Base-by-base conservation (phyloP, 2,329 filamentous ascomycete genomes). In the Penicillium sp. region DNA sequence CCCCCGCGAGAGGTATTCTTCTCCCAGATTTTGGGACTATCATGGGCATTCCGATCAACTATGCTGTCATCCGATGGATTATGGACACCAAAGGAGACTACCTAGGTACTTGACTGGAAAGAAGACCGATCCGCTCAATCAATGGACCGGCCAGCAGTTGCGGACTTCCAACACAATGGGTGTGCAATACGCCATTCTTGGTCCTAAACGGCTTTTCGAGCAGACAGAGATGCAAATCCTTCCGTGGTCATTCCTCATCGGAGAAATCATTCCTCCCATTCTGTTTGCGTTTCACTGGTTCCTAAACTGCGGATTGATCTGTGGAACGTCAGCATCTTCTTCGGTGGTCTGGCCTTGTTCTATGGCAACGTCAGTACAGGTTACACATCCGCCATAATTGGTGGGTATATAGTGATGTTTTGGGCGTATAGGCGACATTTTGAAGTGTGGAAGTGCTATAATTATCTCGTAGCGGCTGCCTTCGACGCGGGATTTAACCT, bases 311-410 rank as follows among this genome's bases (percentile, higher is more conserved):
- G 75, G 22, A 76, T 71, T 48, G 70, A 75, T 18, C 67, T 80
- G 12, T 77, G 71, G 70, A 81, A 80, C 50, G 71, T 73, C 13
- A 80, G 75, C 3, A 80, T 80, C 36, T 80, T 80, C 62, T 79
- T 76, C 55, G 72, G 71, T 2, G 68, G 70, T 3, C 60, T 77
- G 41, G 62, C 74, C 0, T 65, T 64, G 27, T 80, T 80, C 56
- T 79, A 77, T 51, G 77, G 77, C 3, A 80, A 81, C 50, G 64
- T 80, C 34, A 76, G 71, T 39, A 79, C 77, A 0, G 77, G 77
- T 0, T 76, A 76, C 50, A 67, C 73, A 9, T 75, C 72, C 14
- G 66, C 66, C 11, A 75, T 79, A 42, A 68, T 80, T 10, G 76
- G 75, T n/a, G 76, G 75, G 0, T 78, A 74, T 42, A 66, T 80